Evolutionary conservation across 441 rosid species (phyloP), one percentile per base, ranked within the genome.

Genomic region (Erodium moschatum): DNA sequence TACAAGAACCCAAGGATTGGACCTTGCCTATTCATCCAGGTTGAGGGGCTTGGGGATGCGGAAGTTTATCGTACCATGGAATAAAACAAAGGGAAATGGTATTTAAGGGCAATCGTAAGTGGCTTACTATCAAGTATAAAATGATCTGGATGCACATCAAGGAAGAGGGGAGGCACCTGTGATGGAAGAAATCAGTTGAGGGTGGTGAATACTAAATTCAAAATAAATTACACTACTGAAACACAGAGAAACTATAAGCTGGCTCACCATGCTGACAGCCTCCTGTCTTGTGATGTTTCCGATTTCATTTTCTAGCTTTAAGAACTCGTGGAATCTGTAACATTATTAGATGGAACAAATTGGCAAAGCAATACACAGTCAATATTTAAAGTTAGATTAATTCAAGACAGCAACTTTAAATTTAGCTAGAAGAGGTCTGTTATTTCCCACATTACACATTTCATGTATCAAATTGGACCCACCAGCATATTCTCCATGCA

Each of bases 231-330:
- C 73, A 65, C 38, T 20, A n/a, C 67, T 54, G 40, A 60, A 29
- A 18, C 35, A 12, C 62, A 64, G 12, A 11, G 1, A 70, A 33
- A 33, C 20, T 61, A 42, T 50, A 63, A 54, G 50, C 62, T 46
- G 64, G 56, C 88, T 70, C 76, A 90, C 99, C 97, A 94, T 94
- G 83, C 97, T 94, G 73, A 94, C 99, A 72, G 99, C 96, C 81
- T 91, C 93, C 78, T 94, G 99, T 74, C 99, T 85, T 50, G 92
- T 89, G 70, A 94, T 89, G 81, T 94, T 94, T 74, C 97, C 97
- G 60, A 87, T 87, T 87, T 94, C 97, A 73, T 90, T 91, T 84
- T 91, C 97, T 69, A 91, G 85, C 84, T 94, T 91, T 58, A 94
- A 72, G 74, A 94, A 94, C 82, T 88, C 96, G 78, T 94, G 97